Percentiles rank a stretch among this genome's conserved stretches.
Conservation (phyloP, 352 stramenopile genomes). For the Phytophthora sp. region DNA sequence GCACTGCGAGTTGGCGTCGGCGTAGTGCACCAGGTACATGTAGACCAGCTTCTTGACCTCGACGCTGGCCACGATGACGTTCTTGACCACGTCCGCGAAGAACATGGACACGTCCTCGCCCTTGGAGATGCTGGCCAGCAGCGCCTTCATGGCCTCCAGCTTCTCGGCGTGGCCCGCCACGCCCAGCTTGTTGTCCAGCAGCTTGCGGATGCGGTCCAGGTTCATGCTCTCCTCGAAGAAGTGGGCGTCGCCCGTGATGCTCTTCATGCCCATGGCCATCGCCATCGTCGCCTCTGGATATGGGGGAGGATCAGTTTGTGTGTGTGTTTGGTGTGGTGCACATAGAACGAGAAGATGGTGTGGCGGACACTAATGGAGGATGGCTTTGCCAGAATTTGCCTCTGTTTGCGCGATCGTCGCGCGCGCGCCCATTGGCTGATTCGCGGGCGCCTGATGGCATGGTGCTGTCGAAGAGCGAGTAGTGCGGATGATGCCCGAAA, state of each 20-base stretch:
- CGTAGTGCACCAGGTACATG: constrained; percentile 99
- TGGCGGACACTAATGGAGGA: too few relatives aligned
- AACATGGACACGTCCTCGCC: constrained; percentile 97
- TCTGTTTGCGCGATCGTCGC: too few relatives aligned
- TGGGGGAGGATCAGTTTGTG: not conserved
- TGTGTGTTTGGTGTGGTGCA: too few relatives aligned
- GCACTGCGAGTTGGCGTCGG: constrained; percentile 94
- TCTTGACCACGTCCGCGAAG: constrained; percentile 98
- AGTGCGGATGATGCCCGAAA: constrained; percentile 38
- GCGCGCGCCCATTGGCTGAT: too few relatives aligned
- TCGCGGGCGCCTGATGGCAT: not conserved
- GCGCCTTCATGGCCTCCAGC: constrained; percentile 98
- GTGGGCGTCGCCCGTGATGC: constrained; percentile 92
- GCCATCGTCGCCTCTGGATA: not conserved
- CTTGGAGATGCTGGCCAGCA: constrained; percentile 97
- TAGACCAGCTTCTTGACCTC: constrained; percentile 99
- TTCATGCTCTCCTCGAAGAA: constrained; percentile 98
- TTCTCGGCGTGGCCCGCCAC: constrained; percentile 88
- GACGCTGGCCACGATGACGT: constrained; percentile 93
- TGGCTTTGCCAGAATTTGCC: too few relatives aligned
- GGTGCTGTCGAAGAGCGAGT: constrained; percentile 12
- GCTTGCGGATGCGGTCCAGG: constrained; percentile 84
- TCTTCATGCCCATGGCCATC: constrained; percentile 59
- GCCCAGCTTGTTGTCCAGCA: constrained; percentile 91
- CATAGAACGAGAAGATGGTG: too few relatives aligned